These are phyloP conservation scores for Poronia punctata DNA, from an alignment of 495 filamentous ascomycete species.

Conservation along the genomic window DNA sequence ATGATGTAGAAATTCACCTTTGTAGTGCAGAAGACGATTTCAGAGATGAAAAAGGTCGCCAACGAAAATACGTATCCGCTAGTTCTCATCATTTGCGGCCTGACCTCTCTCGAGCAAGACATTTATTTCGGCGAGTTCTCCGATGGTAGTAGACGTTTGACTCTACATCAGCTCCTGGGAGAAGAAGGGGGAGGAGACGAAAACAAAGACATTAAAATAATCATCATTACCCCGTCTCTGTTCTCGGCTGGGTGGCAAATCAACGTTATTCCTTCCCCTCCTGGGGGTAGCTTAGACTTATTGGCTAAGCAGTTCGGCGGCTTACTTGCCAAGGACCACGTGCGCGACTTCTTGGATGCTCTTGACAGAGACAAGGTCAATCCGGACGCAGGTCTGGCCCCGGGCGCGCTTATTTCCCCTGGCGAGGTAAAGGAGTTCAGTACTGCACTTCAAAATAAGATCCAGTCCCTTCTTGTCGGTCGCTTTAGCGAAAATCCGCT, in stretches of 20 bases:
- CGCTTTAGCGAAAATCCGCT: constrained; percentile 1
- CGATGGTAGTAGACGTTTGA: no score
- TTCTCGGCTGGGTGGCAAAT: constrained; percentile 24
- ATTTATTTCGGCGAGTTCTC: constrained; percentile 22
- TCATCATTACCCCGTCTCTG: constrained; percentile 18
- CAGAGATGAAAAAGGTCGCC: constrained; percentile 14
- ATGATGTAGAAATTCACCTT: constrained; percentile 14
- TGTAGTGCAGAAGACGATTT: constrained; percentile 7
- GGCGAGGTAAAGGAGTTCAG: constrained; percentile 5
- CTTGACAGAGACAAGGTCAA: constrained; percentile 8
- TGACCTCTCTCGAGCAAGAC: constrained; percentile 29
- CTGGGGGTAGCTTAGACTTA: constrained; percentile 11
- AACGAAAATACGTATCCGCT: constrained; percentile 11
- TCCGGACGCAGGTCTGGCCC: no score
- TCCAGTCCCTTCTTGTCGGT: constrained; percentile 14
- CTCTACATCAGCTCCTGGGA: no score
- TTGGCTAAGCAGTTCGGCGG: constrained; percentile 23
- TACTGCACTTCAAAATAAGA: constrained; percentile 5
- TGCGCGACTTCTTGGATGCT: constrained; percentile 7
- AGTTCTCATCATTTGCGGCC: constrained; percentile 28
- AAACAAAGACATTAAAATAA: constrained; percentile 13
- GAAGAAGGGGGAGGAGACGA: no score
- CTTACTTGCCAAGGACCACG: constrained; percentile 12
- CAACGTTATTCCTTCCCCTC: constrained; percentile 14
- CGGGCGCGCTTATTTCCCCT: constrained; percentile 5